Evolutionary conservation across 805 yeast genomes (phyloP), one percentile per base, ranked within the genome.

Genomic region (Starmerella gropengiesseri): DNA sequence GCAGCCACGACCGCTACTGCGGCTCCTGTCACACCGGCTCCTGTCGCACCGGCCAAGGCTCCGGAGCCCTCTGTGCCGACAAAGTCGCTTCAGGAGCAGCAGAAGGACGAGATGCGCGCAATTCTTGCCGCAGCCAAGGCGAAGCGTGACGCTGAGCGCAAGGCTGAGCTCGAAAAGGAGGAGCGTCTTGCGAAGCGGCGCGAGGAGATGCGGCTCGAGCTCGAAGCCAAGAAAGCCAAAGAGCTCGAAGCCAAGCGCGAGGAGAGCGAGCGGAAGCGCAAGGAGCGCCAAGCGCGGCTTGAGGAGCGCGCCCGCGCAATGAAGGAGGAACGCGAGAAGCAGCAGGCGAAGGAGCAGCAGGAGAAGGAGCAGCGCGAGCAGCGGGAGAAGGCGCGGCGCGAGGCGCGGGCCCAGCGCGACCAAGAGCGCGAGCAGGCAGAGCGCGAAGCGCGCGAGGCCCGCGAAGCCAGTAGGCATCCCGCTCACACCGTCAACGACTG

Each of bases 41-140:
- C 43, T 7, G n/a, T 37, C 7, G 16, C 32, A 7, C 31, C n/a
- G 17, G n/a, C 16, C n/a, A 18, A 18, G 22, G 23, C 22, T 18
- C 12, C 23, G 7, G 25, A 18, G 31, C 39, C 39, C 5, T 31
- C 25, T 3, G 25, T 18, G 39, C n/a, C 28, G 20, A 14, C 14
- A 29, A 37, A 50, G 31, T 47, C 46, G 20, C 19, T 41, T 16
- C 34, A 43, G 14, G 52, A 53, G 25, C 55, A 55, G 41, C 68
- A 64, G 49, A 55, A 59, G 37, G 57, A 54, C 33, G 45, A 48
- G 19, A 64, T 64, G 69, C 46, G 49, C 19, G 47, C 47, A 19
- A 55, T 61, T 5, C 47, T 59, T 8, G 65, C 59, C 37, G 54
- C 51, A 31, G 48, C 55, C 7, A 36, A 30, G 42, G 46, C 23